Percentiles rank a stretch among this genome's conserved stretches.
Conservation (phyloP, 2,329 filamentous ascomycete genomes). For the Penicillium sclerotigenum region DNA sequence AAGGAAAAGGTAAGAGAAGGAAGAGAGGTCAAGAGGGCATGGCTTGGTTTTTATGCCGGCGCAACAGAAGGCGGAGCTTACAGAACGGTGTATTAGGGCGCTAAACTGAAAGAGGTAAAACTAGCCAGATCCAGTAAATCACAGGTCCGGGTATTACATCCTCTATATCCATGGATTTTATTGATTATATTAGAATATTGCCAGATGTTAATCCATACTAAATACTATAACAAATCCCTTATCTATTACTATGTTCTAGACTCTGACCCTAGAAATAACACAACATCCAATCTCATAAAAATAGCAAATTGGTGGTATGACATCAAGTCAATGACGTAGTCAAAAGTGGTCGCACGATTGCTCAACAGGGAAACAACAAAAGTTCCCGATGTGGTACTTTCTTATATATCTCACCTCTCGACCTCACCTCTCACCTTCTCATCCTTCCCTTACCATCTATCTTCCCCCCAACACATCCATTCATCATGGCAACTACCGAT, state of each 20-base stretch:
- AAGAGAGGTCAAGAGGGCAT: no score
- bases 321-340: conserved; percentile 28
- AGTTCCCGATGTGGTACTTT: not conserved
- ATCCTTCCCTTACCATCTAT: not conserved
- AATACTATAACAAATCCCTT: not conserved
- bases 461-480: not conserved
- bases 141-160: no score
- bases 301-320: conserved; percentile 16
- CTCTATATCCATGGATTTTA: no score
- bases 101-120: no score
- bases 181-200: no score
- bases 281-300: not conserved
- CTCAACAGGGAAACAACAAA: not conserved
- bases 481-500: conserved; percentile 37
- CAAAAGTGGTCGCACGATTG: conserved; percentile 1
- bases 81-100: no score
- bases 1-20: no score
- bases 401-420: not conserved
- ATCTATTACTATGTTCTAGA: not conserved
- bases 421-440: not conserved
- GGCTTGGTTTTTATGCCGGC: no score
- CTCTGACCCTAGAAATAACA: not conserved
- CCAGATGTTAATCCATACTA: not conserved
- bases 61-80: no score
- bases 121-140: no score